Evolutionary conservation across 2,329 filamentous ascomycete species (phyloP).

Genomic region (Verticillium tricorpus): DNA sequence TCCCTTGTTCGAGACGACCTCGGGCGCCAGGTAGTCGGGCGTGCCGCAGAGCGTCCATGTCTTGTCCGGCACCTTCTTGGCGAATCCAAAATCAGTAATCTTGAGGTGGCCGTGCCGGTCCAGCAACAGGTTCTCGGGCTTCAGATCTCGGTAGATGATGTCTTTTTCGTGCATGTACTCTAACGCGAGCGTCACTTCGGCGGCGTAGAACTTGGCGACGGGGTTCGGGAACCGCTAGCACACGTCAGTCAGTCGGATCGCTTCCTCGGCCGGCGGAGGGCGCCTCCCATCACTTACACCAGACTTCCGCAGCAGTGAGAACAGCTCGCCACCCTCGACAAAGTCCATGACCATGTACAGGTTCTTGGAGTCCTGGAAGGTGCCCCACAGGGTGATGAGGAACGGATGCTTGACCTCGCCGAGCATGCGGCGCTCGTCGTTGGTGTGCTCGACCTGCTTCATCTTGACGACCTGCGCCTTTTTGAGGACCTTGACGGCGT

Average conservation of each 20-base stretch:
- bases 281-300: slow-evolving; percentile 50
- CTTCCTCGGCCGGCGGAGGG: background rate
- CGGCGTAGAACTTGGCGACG: slow-evolving; percentile 98
- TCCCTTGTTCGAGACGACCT: slow-evolving; percentile 98
- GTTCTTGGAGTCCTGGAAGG: slow-evolving; percentile 92
- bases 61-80: slow-evolving; percentile 96
- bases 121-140: slow-evolving; percentile 88
- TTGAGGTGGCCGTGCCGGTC: slow-evolving; percentile 93
- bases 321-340: slow-evolving; percentile 95
- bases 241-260: slow-evolving; percentile 14
- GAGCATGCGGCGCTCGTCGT: slow-evolving; percentile 94
- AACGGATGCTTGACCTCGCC: slow-evolving; percentile 97
- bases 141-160: slow-evolving; percentile 97
- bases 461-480: slow-evolving; percentile 99
- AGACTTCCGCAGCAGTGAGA: slow-evolving; percentile 92
- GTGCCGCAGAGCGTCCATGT: slow-evolving; percentile 98
- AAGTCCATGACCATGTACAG: slow-evolving; percentile 99
- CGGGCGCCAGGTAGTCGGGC: slow-evolving; percentile 93
- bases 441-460: slow-evolving; percentile 99
- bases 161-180: slow-evolving; percentile 93
- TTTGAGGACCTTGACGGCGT: slow-evolving; percentile 97
- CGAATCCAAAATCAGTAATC: slow-evolving; percentile 98
- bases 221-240: slow-evolving; percentile 92
- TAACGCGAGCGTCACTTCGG: slow-evolving; percentile 90
- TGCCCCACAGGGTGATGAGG: slow-evolving; percentile 96